Evolutionary conservation across 2,329 filamentous ascomycete species (phyloP).

Genomic region (Cadophora gregata): DNA sequence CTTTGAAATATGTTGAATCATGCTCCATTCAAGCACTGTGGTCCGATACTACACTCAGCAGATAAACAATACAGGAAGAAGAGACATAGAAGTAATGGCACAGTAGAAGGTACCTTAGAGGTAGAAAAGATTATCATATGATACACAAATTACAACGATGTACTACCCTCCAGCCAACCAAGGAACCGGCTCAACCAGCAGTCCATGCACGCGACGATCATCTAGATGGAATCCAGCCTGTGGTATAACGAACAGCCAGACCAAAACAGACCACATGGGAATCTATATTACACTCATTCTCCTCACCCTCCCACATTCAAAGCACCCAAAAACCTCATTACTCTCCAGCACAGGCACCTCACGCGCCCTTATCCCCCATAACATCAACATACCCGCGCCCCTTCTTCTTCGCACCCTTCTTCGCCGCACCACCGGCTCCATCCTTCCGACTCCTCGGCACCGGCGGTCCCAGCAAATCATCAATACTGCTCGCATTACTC

Average conservation of each 20-base stretch:
- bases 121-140: neutral
- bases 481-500: conserved; percentile 92
- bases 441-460: conserved; percentile 68
- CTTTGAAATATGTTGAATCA: too few species aligned
- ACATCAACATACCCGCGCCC: conserved; percentile 92
- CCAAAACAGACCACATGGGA: neutral
- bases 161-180: neutral
- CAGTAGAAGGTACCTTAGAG: neutral
- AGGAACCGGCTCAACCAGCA: neutral
- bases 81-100: too few species aligned
- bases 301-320: neutral
- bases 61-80: too few species aligned
- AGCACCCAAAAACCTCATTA: neutral
- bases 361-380: conserved; percentile 61
- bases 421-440: conserved; percentile 48
- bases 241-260: neutral
- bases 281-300: conserved; percentile 2
- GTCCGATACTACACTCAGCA: too few species aligned
- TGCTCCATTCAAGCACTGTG: too few species aligned
- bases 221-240: neutral
- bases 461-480: conserved; percentile 83
- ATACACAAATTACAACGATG: conserved; percentile 9
- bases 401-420: conserved; percentile 79
- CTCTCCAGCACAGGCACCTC: neutral
- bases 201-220: neutral